Percentiles rank a stretch among this genome's conserved stretches.
Conservation (phyloP, 2,329 filamentous ascomycete species). For the Boeremia lycopersici region DNA sequence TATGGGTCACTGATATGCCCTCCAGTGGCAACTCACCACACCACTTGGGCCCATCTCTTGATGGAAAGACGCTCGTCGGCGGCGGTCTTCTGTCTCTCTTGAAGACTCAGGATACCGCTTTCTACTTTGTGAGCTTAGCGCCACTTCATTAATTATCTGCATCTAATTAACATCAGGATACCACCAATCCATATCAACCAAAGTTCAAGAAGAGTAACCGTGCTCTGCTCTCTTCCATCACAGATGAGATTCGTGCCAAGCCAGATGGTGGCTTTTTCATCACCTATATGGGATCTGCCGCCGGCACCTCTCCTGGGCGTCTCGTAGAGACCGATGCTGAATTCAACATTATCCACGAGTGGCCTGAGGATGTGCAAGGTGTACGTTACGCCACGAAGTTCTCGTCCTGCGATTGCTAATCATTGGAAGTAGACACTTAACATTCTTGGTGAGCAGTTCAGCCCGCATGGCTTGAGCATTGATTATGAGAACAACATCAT, state of each 20-base stretch:
- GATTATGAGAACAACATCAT: conserved; percentile 65
- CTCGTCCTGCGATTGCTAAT: too few relatives aligned
- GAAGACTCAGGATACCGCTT: conserved; percentile 66
- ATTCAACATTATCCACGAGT: conserved; percentile 67
- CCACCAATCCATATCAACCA: conserved; percentile 63
- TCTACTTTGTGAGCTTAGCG: conserved; percentile 56
- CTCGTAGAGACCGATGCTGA: conserved; percentile 65
- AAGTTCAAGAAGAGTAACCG: conserved; percentile 66
- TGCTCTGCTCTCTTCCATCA: conserved; percentile 63
- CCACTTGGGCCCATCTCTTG: conserved; percentile 60
- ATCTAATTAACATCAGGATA: conserved; percentile 45
- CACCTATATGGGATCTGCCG: conserved; percentile 66
- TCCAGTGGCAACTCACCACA: conserved; percentile 66
- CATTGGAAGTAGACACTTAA: conserved; percentile 51
- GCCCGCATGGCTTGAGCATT: conserved; percentile 65
- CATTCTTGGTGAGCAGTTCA: conserved; percentile 65
- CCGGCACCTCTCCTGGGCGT: conserved; percentile 64
- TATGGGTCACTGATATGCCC: conserved; percentile 64
- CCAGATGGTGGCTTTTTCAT: conserved; percentile 67
- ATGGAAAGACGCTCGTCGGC: conserved; percentile 64
- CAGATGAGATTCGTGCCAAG: conserved; percentile 68
- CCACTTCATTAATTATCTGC: not conserved
- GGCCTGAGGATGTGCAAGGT: conserved; percentile 62
- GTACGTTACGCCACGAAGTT: not conserved
- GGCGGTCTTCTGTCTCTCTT: conserved; percentile 64